Conservation (phyloP, 441 rosid species). For the Jatropha podagrica region DNA sequence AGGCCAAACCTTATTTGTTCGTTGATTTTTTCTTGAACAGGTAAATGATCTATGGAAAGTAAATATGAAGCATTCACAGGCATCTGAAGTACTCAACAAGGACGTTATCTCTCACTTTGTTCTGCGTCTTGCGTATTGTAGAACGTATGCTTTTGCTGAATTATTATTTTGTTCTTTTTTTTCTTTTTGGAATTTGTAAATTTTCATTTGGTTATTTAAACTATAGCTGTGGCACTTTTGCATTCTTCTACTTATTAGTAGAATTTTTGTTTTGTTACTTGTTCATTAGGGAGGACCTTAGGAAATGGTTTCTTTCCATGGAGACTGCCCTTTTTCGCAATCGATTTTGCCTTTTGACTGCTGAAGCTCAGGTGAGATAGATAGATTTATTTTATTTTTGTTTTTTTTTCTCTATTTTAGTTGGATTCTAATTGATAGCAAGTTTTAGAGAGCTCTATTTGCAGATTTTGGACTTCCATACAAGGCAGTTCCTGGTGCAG, state of each 20-base stretch:
- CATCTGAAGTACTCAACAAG: constrained; percentile 53
- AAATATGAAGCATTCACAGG: constrained; percentile 61
- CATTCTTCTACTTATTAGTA: background rate
- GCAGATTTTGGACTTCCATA: constrained; percentile 73
- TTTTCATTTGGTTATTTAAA: background rate
- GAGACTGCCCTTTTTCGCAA: constrained; percentile 80
- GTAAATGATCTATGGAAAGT: constrained; percentile 53
- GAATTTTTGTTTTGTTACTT: background rate
- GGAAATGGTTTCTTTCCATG: constrained; percentile 94
- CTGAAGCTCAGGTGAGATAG: constrained; percentile 60
- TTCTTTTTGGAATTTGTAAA: background rate
- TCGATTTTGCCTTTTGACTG: constrained; percentile 37
- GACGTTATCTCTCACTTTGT: constrained; percentile 87
- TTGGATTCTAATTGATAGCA: constrained; percentile 8
- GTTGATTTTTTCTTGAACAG: constrained; percentile 29
- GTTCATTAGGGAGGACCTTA: constrained; percentile 69
- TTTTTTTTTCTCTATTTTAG: constrained; percentile 3
- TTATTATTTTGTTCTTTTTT: background rate
- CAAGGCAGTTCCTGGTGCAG: constrained; percentile 62
- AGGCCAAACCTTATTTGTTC: background rate
- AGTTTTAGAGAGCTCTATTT: constrained; percentile 52
- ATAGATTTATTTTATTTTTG: background rate
- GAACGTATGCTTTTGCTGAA: constrained; percentile 55
- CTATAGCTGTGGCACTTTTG: background rate
- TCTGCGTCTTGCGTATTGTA: constrained; percentile 85